Evolutionary conservation across 2,329 filamentous ascomycete genomes (phyloP).

Genomic region (Furcasterigmium furcatum): DNA sequence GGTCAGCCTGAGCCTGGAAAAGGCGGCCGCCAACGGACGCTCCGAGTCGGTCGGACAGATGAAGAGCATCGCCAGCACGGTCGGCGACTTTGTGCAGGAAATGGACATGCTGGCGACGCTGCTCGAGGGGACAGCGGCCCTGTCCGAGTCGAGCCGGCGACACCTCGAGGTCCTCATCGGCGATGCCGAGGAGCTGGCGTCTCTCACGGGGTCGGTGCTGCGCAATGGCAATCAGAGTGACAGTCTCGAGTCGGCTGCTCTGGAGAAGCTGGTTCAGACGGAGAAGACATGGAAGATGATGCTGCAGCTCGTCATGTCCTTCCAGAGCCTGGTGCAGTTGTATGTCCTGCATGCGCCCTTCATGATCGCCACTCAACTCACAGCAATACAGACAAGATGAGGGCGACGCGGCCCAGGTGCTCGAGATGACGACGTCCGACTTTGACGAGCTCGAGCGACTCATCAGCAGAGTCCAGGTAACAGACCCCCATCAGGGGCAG

Average conservation of each 20-base stretch:
- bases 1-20: not conserved
- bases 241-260: not conserved
- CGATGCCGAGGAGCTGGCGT: not conserved
- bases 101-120: not conserved
- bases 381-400: not conserved
- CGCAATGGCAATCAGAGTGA: not conserved
- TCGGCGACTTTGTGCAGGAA: not conserved
- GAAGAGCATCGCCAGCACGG: not conserved
- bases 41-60: not conserved
- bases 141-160: not conserved
- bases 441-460: constrained; percentile 1
- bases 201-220: not conserved
- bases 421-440: not conserved
- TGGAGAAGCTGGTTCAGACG: not conserved
- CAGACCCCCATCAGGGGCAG: not conserved
- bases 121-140: not conserved
- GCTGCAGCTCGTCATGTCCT: not conserved
- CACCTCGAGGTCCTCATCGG: not conserved
- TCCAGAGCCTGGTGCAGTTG: not conserved
- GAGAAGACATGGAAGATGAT: not conserved
- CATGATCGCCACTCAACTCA: not conserved
- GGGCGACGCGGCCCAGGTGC: not conserved
- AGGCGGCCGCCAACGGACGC: not conserved
- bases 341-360: not conserved
- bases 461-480: not conserved